Evolutionary conservation across 2,329 filamentous ascomycete species (phyloP).

Genomic region (Ophidiomyces ophidiicola): DNA sequence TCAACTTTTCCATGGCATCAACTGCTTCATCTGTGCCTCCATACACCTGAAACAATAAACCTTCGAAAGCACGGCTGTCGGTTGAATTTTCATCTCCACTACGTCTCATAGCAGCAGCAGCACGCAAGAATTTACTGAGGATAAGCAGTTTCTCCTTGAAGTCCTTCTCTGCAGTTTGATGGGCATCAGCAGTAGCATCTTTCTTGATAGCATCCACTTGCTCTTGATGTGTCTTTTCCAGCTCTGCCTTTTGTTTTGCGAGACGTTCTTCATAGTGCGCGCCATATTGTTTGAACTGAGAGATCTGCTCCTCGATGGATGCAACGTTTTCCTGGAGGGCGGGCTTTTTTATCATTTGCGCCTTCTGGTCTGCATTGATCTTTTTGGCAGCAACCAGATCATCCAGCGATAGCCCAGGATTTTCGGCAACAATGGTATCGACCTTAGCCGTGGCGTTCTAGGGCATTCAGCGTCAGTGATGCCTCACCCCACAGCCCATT

Average conservation of each 20-base stretch:
- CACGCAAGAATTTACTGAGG: conserved; percentile 50
- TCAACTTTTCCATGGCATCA: conserved; percentile 47
- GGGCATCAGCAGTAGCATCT: conserved; percentile 39
- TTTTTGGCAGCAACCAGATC: conserved; percentile 51
- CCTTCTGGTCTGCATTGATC: conserved; percentile 54
- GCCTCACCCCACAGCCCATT: neutral
- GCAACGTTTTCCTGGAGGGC: conserved; percentile 44
- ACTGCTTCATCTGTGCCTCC: conserved; percentile 50
- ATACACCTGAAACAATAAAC: conserved; percentile 50
- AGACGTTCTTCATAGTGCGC: conserved; percentile 46
- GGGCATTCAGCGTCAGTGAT: conserved; percentile 1
- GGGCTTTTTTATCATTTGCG: conserved; percentile 51
- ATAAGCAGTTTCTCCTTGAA: conserved; percentile 45
- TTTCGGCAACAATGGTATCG: conserved; percentile 48
- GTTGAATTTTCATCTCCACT: conserved; percentile 45
- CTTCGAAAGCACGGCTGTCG: conserved; percentile 52
- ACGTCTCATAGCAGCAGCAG: conserved; percentile 49
- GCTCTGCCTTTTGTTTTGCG: conserved; percentile 43
- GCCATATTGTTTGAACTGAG: conserved; percentile 49
- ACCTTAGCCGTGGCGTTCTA: conserved; percentile 49
- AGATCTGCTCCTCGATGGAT: conserved; percentile 49
- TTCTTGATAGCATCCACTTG: conserved; percentile 44
- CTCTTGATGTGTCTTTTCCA: conserved; percentile 44
- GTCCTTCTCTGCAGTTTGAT: conserved; percentile 36
- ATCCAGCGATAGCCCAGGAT: conserved; percentile 48